Percentiles rank a stretch among this genome's conserved stretches.
phyloP scores from a whole-genome alignment of 2,329 filamentous ascomycete genomes.

The Nemania abortiva region DNA sequence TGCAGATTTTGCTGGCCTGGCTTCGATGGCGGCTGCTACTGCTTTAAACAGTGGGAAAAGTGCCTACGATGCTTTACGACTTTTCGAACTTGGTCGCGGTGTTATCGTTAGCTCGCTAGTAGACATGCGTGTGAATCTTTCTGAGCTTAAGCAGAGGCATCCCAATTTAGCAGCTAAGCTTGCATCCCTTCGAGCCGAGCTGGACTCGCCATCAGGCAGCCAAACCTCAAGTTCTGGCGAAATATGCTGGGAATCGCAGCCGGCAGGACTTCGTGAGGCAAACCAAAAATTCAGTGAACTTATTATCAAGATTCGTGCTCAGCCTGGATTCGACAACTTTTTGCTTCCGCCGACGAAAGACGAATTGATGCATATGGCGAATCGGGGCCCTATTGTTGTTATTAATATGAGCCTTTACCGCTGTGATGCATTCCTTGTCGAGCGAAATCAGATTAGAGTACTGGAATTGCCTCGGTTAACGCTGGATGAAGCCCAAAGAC shows the following conservation, averaged over 20 bases:
- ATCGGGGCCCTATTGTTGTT: neutral
- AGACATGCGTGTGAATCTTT: slow-evolving; percentile 36
- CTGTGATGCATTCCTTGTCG: slow-evolving; percentile 2
- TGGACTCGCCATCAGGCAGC: neutral
- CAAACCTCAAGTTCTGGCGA: too few species aligned
- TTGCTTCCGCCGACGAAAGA: neutral
- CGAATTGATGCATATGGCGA: neutral
- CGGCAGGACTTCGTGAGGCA: too few species aligned
- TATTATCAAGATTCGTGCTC: neutral
- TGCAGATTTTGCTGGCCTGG: slow-evolving; percentile 26
- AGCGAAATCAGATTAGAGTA: neutral
- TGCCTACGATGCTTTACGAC: slow-evolving; percentile 29
- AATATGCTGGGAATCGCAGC: neutral
- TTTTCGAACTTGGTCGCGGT: slow-evolving; percentile 41
- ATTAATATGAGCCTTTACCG: neutral
- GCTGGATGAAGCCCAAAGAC: neutral
- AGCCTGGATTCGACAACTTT: neutral
- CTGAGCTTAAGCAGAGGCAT: slow-evolving; percentile 16
- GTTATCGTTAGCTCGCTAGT: slow-evolving; percentile 36
- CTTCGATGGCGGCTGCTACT: slow-evolving; percentile 29
- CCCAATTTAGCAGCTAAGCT: neutral
- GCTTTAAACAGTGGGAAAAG: slow-evolving; percentile 29
- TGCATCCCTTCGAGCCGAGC: neutral
- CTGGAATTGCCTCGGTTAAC: neutral
- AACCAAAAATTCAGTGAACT: neutral